phyloP scores from a whole-genome alignment of 768 basidiomycete species.

The Leucosporidium creatinivorum region DNA sequence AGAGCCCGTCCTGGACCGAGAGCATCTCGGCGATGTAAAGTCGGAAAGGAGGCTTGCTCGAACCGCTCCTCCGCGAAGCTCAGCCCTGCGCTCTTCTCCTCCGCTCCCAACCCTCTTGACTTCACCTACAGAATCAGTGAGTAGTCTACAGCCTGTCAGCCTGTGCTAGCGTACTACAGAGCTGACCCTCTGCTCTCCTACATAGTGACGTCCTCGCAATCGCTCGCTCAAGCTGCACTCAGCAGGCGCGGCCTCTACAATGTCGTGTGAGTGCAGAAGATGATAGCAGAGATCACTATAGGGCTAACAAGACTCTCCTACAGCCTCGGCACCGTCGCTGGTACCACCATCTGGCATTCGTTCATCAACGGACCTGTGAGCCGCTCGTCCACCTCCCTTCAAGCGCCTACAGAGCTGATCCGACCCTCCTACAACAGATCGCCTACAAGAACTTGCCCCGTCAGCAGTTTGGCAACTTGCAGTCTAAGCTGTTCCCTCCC shows the following conservation, averaged over 20 bases:
- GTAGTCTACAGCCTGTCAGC: too few relatives aligned
- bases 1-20: too few relatives aligned
- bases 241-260: slow-evolving; percentile 3
- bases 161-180: too few relatives aligned
- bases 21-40: too few relatives aligned
- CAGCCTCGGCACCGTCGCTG: slow-evolving; percentile 21
- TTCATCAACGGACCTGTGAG: slow-evolving; percentile 20
- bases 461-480: slow-evolving; percentile 32
- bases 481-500: slow-evolving; percentile 29
- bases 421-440: background rate
- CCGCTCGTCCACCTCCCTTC: background rate
- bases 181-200: too few relatives aligned
- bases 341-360: slow-evolving; percentile 21
- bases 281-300: background rate
- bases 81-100: too few relatives aligned
- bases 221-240: too few relatives aligned
- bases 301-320: background rate
- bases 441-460: slow-evolving; percentile 30
- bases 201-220: too few relatives aligned
- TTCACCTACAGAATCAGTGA: too few relatives aligned
- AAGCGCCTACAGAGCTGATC: background rate
- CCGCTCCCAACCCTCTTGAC: too few relatives aligned
- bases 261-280: slow-evolving; percentile 7
- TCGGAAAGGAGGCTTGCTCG: too few relatives aligned
- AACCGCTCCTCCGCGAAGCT: too few relatives aligned